Evolutionary conservation across 78 protist species (phyloP).

Genomic region (Chrysochromulina parva): DNA sequence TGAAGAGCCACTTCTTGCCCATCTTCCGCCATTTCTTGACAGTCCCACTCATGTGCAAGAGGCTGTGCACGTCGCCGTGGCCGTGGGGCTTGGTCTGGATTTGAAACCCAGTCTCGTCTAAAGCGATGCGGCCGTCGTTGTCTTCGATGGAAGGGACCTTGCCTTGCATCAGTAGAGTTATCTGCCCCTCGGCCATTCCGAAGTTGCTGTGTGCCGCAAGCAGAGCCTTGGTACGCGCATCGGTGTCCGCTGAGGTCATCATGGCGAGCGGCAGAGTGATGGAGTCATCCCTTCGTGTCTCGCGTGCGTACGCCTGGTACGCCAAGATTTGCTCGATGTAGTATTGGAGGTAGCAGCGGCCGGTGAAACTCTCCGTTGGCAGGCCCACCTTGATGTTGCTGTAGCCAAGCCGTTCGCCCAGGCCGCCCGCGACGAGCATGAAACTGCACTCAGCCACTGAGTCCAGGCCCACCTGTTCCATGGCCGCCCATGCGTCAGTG

Average conservation of each 20-base stretch:
- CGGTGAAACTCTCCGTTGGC: conserved; percentile 22
- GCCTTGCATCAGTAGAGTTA: conserved; percentile 35
- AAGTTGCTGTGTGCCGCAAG: conserved; percentile 7
- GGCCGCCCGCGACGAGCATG: conserved; percentile 52
- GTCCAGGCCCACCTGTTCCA: not conserved
- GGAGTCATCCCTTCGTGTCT: no score
- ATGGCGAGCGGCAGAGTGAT: conserved; percentile 18
- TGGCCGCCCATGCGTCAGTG: not conserved
- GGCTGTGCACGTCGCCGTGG: conserved; percentile 60
- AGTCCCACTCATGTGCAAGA: conserved; percentile 16
- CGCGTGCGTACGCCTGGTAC: not conserved
- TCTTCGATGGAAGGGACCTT: conserved; percentile 28
- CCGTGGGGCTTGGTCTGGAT: conserved; percentile 53
- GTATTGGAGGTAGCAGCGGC: not conserved
- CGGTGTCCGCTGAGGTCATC: conserved; percentile 49
- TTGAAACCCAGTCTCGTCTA: not conserved
- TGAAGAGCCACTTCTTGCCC: conserved; percentile 9
- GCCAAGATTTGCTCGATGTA: conserved; percentile 24
- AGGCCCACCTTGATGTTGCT: conserved; percentile 39
- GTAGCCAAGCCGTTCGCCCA: conserved; percentile 64
- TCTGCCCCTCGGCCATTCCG: not conserved
- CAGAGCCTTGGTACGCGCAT: not conserved
- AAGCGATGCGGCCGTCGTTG: not conserved
- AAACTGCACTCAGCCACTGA: not conserved
- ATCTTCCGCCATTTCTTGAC: not conserved